Evolutionary conservation across 176 grass and related monocot species (phyloP), one percentile per base, ranked within the genome.

Genomic region (Bolboschoenus planiculmis): DNA sequence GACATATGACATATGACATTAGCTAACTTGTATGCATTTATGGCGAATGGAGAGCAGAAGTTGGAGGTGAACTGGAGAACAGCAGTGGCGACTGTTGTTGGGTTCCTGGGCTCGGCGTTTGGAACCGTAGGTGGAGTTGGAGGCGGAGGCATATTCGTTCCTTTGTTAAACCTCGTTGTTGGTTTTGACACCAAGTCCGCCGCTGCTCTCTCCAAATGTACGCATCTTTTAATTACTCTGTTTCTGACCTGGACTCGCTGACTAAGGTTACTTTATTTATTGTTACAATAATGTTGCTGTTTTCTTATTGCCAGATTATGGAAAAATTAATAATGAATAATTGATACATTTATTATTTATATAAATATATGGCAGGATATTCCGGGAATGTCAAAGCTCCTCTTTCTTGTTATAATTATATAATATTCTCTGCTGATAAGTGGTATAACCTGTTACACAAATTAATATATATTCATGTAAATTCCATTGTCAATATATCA

Each of bases 131-230:
- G 97, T 34, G 97, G 97, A 23, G 97, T 99, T 0, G 97, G 97
- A 31, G 97, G 97, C 11, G 97, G 97, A 21, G 97, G 97, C 75
- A 93, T 99, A 65, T 99, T 99, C 82, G 97, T 99, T 46, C 97
- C 93, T 42, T 63, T 99, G 83, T 91, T 99, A 70, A 99, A 95
- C 83, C 97, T 99, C 51, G 64, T 99, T 76, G 84, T 99, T 77
- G 97, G 97, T 26, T 99, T 99, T 89, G 97, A 99, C 85, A 88
- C 97, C 81, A 99, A 99, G 83, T 87, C 97, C 29, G 93, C 97
- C 18, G 97, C 97, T 21, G 97, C 97, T 29, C 93, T 99, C 36
- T 99, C 97, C 66, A 99, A 99, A 90, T 99, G 97, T 96, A 93
- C 77, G 87, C 34, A 6, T 33, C 82, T 70, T 8, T 50, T 51